Evolutionary conservation across 192 early-diverging fungal species (phyloP), one percentile per base, ranked within the genome.

Genomic region (Entrophospora sp.): DNA sequence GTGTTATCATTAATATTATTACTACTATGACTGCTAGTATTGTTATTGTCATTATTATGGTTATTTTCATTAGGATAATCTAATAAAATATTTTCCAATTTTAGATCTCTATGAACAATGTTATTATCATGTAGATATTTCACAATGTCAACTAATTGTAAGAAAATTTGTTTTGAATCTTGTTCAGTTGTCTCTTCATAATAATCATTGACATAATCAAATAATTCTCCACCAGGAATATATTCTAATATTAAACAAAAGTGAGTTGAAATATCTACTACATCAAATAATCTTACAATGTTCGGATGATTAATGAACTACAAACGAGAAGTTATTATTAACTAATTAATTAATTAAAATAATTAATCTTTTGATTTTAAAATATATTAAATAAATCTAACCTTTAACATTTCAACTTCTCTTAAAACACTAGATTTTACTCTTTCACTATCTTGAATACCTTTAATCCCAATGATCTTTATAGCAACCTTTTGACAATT

Each of bases 241-340:
- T 86, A 85, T 57, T 89, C 89, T 30, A 91, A 64, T 5, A 91
- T 77, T 20, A 91, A 72, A 61, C 85, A 91, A 36, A 79, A 67
- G 38, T 86, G 76, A 18, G 75, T 73, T 4, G 80, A 73, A 0
- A 83, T 88, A 53, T 89, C 85, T 53, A 89, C 74, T 1, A 78
- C 80, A 25, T 83, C 84, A 34, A 81, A 64, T 4, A 91, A 68
- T 4, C 75, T 73, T 20, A 91, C 80, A 55, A 91, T 85, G 64
- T 87, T 81, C 16, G 83, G 79, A 70, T 91, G 87, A 27, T 85
- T 69, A 7, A 91, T 74, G 24, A 75, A 80, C 74, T 77, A 56
- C 9, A 75, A 73, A 7, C 10, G 8, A n/a, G 7, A 71, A 68
- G 31, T 75, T 37, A 59, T 27, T 46, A 32, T 38, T 37, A 61